Conservation (phyloP, 2,329 filamentous ascomycete genomes). For the Nannizziopsis barbatae region DNA sequence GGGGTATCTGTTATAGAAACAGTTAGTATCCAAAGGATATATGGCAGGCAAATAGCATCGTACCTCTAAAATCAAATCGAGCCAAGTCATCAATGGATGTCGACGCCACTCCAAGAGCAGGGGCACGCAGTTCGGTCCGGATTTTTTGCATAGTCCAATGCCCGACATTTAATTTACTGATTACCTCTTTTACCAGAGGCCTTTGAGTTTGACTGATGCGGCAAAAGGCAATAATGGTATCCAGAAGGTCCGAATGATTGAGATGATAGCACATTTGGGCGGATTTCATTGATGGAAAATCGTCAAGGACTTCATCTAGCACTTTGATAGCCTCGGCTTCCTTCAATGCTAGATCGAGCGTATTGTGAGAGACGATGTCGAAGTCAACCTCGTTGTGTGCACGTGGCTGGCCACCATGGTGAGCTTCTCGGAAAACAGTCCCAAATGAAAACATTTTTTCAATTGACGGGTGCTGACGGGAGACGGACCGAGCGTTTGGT, state of each 20-base stretch:
- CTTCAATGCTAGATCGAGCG: conserved; percentile 71
- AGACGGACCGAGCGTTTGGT: conserved; percentile 73
- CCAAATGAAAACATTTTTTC: conserved; percentile 80
- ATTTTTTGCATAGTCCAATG: conserved; percentile 75
- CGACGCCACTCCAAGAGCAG: conserved; percentile 67
- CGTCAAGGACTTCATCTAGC: conserved; percentile 74
- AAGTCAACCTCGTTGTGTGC: conserved; percentile 88
- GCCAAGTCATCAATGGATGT: conserved; percentile 85
- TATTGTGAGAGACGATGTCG: conserved; percentile 79
- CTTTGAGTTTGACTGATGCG: conserved; percentile 60
- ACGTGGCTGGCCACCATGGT: conserved; percentile 67
- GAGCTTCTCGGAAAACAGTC: conserved; percentile 69
- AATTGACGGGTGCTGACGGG: conserved; percentile 51
- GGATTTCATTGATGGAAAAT: conserved; percentile 63
- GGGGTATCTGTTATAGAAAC: conserved; percentile 46
- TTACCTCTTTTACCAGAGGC: conserved; percentile 62
- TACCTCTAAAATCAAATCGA: conserved; percentile 80
- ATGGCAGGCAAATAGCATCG: not conserved
- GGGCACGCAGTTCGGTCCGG: conserved; percentile 67
- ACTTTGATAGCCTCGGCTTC: conserved; percentile 93
- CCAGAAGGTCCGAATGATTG: conserved; percentile 76
- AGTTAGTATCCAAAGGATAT: not conserved
- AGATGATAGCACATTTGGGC: conserved; percentile 77
- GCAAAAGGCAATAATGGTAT: conserved; percentile 82
- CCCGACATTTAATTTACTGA: conserved; percentile 78